Evolutionary conservation across 257 asterid genomes (phyloP).

Genomic region (Solanum rostratum): DNA sequence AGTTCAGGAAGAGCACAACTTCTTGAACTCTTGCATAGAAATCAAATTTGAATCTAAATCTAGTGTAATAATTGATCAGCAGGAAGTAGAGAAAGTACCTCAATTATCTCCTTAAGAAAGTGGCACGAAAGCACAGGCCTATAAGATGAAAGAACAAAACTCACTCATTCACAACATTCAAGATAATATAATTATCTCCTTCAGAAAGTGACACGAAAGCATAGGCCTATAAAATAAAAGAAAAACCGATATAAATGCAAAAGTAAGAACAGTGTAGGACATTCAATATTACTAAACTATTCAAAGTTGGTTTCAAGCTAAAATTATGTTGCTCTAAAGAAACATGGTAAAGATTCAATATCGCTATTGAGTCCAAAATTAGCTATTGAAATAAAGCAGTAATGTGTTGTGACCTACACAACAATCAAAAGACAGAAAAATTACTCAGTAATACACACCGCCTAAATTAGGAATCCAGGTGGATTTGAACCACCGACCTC

Average conservation of each 20-base stretch:
- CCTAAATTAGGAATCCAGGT: slow-evolving; percentile 25
- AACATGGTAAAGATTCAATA: too few relatives aligned
- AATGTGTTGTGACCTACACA: too few relatives aligned
- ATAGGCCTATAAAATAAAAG: background rate
- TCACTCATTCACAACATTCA: background rate
- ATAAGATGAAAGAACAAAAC: too few relatives aligned
- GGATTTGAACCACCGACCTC: slow-evolving; percentile 73
- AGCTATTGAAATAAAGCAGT: too few relatives aligned
- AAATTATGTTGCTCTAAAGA: too few relatives aligned
- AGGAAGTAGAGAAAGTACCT: background rate
- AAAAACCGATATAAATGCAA: too few relatives aligned
- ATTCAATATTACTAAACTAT: too few relatives aligned
- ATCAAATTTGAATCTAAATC: background rate
- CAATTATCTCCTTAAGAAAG: background rate
- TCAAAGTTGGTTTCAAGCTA: too few relatives aligned
- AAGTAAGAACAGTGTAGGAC: too few relatives aligned
- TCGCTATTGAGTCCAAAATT: too few relatives aligned
- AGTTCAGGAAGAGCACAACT: background rate
- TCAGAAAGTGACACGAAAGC: background rate
- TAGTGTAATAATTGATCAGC: background rate
- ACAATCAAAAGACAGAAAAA: too few relatives aligned
- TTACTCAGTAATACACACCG: too few relatives aligned
- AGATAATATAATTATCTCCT: background rate
- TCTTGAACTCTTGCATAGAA: background rate
- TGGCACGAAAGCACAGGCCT: background rate